Base-by-base conservation (phyloP, 2,329 filamentous ascomycete genomes). In the Penicillium brevicompactum region DNA sequence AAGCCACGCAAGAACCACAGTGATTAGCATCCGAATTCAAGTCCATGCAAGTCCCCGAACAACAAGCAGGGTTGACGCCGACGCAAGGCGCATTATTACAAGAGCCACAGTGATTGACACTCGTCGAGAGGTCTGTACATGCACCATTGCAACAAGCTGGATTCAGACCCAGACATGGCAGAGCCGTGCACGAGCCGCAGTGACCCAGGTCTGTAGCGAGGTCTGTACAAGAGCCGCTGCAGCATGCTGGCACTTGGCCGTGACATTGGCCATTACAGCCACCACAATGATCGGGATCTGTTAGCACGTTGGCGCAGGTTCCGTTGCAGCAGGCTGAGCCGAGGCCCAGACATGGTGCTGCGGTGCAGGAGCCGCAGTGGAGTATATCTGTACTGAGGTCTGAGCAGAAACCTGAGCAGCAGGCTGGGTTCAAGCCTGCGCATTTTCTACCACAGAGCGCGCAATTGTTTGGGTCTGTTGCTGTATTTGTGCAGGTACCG, bases 41-140 rank as follows among this genome's bases (percentile, higher is more conserved):
- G 45, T 60, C 53, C 2, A 54, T 43, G 18, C 58, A 60, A 11
- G 50, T 44, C 7, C 56, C 58, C 4, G 46, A 42, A 10, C 58
- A 60, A 27, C 56, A 60, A 43, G 56, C 56, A 0, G 56, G 58
- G 30, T 51, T 32, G 4, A 43, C 16, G 18, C 46, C 50, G 4
- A 46, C 46, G 14, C 50, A 57, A 10, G 44, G 24, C 16, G 51
- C 27, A 13, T 18, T 38, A 8, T 13, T 41, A 21, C 55, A 57
- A 49, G 32, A 32, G 27, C 55, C 51, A 46, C 54, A 56, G 16
- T 53, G 41, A 10, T n/a, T 27, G 14, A 30, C 13, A n/a, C 14
- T 46, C 3, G 40, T 53, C 22, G 40, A 49, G 37, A 51, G n/a
- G 16, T 57, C 32, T n/a, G 50, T 42, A 24, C 55, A 58, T 8